Evolutionary conservation across 2,329 filamentous ascomycete genomes (phyloP), one percentile per base, ranked within the genome.

Genomic region (Xylariaceae sp.): DNA sequence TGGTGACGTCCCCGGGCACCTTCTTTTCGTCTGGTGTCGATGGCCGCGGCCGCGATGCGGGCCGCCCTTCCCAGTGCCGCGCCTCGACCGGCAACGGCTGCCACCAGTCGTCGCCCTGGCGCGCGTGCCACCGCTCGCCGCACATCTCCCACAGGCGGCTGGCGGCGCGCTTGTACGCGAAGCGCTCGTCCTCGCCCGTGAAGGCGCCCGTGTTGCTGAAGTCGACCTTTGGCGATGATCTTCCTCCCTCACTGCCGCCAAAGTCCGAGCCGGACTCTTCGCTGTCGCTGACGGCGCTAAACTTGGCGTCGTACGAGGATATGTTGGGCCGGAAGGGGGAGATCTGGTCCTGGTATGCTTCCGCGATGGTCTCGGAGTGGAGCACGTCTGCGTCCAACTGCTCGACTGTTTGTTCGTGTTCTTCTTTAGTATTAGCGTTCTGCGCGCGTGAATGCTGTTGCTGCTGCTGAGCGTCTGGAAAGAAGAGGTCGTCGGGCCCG

Each of bases 111-210:
- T n/a, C 69, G 5, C 73, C 74, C 3, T 63, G 66, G 32, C 83
- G 65, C 3, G 71, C 70, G 65, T 87, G 86, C 85, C 85, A 90
- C 44, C 73, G 67, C 26, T 68, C 69, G 13, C 83, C 78, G 59
- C 85, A 90, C 57, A 92, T 78, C 63, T 92, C 85, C 85, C 85
- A 92, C 3, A 92, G 65, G n/a, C 86, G 68, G 48, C 81, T 86
- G 30, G 78, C 71, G 2, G 85, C 86, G 16, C 86, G 71, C 60
- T 86, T 86, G 51, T 88, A 89, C 0, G 85, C 85, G 57, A 92
- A 92, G 9, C 78, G 70, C 59, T 90, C 85, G 58, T 90, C 86
- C 57, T 89, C 83, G 9, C 86, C 86, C 0, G 83, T 89, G 53
- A 90, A 84, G 0, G 75, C 78, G 9, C 71, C 67, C 0, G 81